Evolutionary conservation across 495 filamentous ascomycete genomes (phyloP), one percentile per base, ranked within the genome.

Genomic region (Podospora anserina): DNA sequence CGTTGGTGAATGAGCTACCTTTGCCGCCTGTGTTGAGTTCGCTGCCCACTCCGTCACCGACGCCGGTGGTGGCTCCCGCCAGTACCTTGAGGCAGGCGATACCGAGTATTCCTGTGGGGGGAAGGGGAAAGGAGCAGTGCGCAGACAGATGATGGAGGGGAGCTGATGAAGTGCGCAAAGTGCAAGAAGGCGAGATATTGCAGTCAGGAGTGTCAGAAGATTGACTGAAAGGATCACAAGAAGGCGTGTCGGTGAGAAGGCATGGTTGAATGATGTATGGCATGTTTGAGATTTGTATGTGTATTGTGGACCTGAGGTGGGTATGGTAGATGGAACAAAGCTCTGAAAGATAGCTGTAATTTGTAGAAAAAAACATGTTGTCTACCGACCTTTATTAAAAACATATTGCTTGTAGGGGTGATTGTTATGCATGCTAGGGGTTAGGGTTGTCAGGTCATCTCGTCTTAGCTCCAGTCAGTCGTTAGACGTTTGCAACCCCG

Each of bases 121-220:
- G 55, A 7, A 58, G 55, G 3, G 55, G n/a, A 13, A 58, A 26
- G 55, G 23, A 20, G 4, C 55, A 58, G 55, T 58, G 55, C 55
- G 18, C 20, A 58, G 55, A 49, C 6, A 2, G n/a, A 58, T n/a
- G 18, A 26, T 20, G 55, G n/a, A 20, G 55, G 11, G 18, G 55
- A 58, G 23, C 23, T 58, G 3, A 5, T 58, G 13, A 58, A 58
- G 23, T 58, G 55, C 11, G 5, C n/a, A 18, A 58, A 58, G 23
- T 58, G 55, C 18, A 58, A 58, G 55, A 58, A 58, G 55, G 55
- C 20, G 16, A 58, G 5, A 11, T 58, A 58, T 26, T 58, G n/a
- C 55, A 20, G 55, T 58, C 55, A 5, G 23, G 2, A 20, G n/a
- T 58, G n/a, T 58, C 55, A 58, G 55, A 58, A 58, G 23, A 58